Evolutionary conservation across 1,284 basidiomycete genomes (phyloP), one percentile per base, ranked within the genome.

Genomic region (Trichosporon sp.): DNA sequence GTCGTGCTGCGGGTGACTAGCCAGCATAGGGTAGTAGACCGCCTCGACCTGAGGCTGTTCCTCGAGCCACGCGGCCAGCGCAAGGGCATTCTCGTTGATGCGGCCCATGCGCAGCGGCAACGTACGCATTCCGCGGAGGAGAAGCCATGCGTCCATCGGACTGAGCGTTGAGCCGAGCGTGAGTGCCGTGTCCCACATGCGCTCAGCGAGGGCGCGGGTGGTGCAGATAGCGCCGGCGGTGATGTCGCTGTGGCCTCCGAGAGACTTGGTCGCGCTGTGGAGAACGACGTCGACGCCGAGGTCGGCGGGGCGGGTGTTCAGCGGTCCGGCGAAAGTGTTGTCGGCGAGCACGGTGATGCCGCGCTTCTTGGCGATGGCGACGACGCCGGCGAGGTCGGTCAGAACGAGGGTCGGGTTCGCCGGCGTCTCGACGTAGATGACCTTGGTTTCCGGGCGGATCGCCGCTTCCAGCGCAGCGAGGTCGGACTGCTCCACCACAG

Each of bases 391-490:
- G 1, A 65, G 27, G 37, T 65, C 63, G 11, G 63, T 65, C 9
- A 65, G 60, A 1, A 65, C 63, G 23, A 65, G 36, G 10, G 63
- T 65, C 14, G 63, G 63, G 63, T 65, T 65, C 46, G 63, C 63
- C 8, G 63, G 63, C n/a, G 63, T 65, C 57, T 65, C 63, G 49
- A 65, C 52, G 60, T 61, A 65, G 63, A 65, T 65, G 46, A 65
- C 2, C 34, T 46, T 25, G n/a, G 63, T 65, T 29, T 58, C 57
- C 4, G 61, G 59, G 33, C 21, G 31, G 54, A 61, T 58, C 1
- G 59, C 60, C 7, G 59, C 59, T 46, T 63, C 60, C 33, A 58
- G 40, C 31, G 59, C 27, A 1, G 61, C 66, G 27, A 62, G 52
- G 54, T 65, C 64, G 7, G 58, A 4, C 37, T 61, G 59, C 59